These are phyloP conservation scores for Primulina tabacum DNA, from an alignment of 257 asterid genomes.

Conservation along the genomic window DNA sequence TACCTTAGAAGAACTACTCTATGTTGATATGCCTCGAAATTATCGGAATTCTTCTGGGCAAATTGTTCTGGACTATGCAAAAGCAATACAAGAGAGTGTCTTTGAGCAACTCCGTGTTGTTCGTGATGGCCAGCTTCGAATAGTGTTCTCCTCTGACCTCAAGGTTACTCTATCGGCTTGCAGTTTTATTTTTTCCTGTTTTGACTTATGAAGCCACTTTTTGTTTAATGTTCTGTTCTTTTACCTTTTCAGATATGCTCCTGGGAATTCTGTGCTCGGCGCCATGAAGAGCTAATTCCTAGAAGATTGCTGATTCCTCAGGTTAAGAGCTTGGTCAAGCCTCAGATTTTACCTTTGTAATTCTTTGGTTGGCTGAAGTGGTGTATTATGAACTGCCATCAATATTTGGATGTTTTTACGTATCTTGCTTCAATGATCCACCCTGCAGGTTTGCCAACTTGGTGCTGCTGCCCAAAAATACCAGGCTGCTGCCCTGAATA, in stretches of 20 bases:
- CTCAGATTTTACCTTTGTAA: not conserved
- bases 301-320: conserved; percentile 86
- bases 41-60: conserved; percentile 91
- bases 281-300: conserved; percentile 94
- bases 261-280: conserved; percentile 98
- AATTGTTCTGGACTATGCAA: conserved; percentile 85
- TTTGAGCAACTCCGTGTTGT: conserved; percentile 95
- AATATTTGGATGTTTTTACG: not conserved
- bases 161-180: conserved; percentile 47
- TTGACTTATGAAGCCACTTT: not conserved
- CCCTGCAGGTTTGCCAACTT: conserved; percentile 82
- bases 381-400: conserved; percentile 7
- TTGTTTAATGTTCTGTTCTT: conserved; percentile 3
- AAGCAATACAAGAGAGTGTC: conserved; percentile 94
- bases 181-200: conserved; percentile 18
- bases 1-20: conserved; percentile 82
- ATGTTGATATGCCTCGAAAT: conserved; percentile 91
- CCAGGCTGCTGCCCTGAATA: conserved; percentile 82
- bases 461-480: conserved; percentile 96
- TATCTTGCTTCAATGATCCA: conserved; percentile 16
- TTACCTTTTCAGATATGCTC: conserved; percentile 68
- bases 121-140: conserved; percentile 95
- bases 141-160: conserved; percentile 83
- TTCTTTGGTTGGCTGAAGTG: conserved; percentile 14
- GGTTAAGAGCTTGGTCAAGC: conserved; percentile 35